These are phyloP conservation scores for Phaeomoniella chlamydospora DNA, from an alignment of 2,329 filamentous ascomycete genomes.

Conservation along the genomic window DNA sequence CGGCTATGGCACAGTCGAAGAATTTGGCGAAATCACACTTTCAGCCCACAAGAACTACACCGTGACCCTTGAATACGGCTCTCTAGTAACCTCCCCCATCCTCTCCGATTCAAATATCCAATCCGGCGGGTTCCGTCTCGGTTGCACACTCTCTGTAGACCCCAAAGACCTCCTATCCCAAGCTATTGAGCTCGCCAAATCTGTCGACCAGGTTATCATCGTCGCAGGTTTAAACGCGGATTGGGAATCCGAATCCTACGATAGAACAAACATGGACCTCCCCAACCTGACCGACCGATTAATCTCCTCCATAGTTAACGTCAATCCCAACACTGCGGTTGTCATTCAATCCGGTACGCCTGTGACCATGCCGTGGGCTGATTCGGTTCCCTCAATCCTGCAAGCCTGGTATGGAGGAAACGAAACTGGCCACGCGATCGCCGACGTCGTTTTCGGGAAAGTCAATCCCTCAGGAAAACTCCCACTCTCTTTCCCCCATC, in stretches of 20 bases:
- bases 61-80: conserved; percentile 45
- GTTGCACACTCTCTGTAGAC: conserved; percentile 44
- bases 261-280: conserved; percentile 42
- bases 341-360: conserved; percentile 69
- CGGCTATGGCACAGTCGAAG: conserved; percentile 48
- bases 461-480: conserved; percentile 63
- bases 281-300: conserved; percentile 40
- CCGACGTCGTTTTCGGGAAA: conserved; percentile 61
- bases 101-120: conserved; percentile 28
- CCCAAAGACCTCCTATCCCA: conserved; percentile 45
- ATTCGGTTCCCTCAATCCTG: conserved; percentile 40
- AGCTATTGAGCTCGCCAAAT: conserved; percentile 52
- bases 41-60: conserved; percentile 46
- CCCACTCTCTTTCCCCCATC: conserved; percentile 56
- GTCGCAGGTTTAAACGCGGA: conserved; percentile 66
- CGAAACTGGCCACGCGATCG: conserved; percentile 68
- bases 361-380: conserved; percentile 33
- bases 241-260: conserved; percentile 65
- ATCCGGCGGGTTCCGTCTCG: conserved; percentile 46
- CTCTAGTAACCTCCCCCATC: conserved; percentile 41
- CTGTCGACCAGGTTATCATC: conserved; percentile 63
- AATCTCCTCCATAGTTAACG: conserved; percentile 49
- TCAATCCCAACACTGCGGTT: conserved; percentile 55
- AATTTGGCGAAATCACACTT: conserved; percentile 43
- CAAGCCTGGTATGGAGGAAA: conserved; percentile 85